These are phyloP conservation scores for Quercus suber DNA, from an alignment of 306 rosid genomes.

Conservation along the genomic window DNA sequence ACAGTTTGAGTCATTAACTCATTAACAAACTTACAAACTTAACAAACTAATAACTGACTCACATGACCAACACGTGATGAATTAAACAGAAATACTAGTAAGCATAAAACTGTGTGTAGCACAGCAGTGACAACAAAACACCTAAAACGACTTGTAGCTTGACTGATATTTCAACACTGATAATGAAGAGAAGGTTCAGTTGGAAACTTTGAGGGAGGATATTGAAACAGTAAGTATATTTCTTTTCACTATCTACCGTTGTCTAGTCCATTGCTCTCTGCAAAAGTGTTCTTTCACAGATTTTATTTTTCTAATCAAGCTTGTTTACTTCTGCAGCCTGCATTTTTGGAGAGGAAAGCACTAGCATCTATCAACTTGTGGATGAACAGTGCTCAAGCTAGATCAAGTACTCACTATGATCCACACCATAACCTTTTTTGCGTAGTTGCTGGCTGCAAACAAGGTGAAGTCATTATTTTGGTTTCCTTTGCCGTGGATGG, in stretches of 20 bases:
- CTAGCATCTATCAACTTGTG: constrained; percentile 76
- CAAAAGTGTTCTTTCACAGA: constrained; percentile 5
- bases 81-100: too few relatives aligned
- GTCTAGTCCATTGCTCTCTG: constrained; percentile 6
- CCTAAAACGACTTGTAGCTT: too few relatives aligned
- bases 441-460: constrained; percentile 81
- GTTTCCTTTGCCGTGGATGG: constrained; percentile 6
- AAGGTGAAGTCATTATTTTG: constrained; percentile 44
- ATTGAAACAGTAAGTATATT: constrained; percentile 50
- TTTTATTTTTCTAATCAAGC: constrained; percentile 9
- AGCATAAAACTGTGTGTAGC: neutral
- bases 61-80: too few relatives aligned
- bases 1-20: too few relatives aligned
- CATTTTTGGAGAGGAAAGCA: constrained; percentile 52
- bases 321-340: constrained; percentile 53
- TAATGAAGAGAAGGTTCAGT: constrained; percentile 59
- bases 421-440: constrained; percentile 92
- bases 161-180: too few relatives aligned
- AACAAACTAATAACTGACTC: too few relatives aligned
- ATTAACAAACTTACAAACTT: too few relatives aligned
- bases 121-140: too few relatives aligned
- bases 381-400: constrained; percentile 83
- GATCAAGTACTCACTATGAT: constrained; percentile 97
- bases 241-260: constrained; percentile 13
- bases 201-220: constrained; percentile 60